Base-by-base conservation (phyloP, 1,139 yeast species). In the Suhomyces panamericanus region DNA sequence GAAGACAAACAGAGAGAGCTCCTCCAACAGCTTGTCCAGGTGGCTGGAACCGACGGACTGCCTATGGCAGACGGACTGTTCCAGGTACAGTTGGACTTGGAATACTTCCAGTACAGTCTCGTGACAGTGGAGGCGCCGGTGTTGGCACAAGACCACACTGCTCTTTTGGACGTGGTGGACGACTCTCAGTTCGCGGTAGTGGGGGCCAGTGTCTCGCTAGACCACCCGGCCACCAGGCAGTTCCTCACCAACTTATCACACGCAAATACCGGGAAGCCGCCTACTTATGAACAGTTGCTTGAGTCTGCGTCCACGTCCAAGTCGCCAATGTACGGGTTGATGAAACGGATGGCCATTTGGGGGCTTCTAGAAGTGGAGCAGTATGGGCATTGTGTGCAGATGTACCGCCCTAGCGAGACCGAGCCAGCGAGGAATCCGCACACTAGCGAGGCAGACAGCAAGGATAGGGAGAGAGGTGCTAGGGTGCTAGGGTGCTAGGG, bases 81-180 rank as follows among this genome's bases (percentile, higher is more conserved):
- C 20, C 16, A 6, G 6, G 20, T 34, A 30, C 28, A 17, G 7
- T 69, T 56, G 46, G 74, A 70, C 40, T 39, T 72, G 11, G 46
- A 47, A n/a, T 72, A 58, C 50, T 56, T 60, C 29, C 59, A 57
- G 17, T 62, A 56, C 36, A 55, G 53, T 42, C 39, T 71, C 17
- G 53, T 73, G n/a, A 63, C 73, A 4, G 60, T 71, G 3, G 74
- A 69, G 47, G 48, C 52, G 6, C 57, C 62, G 3, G 54, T 62
- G 13, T 38, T 64, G 3, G 44, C 49, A 8, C 46, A 52, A 10
- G 52, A 62, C 42, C 72, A 68, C 48, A 31, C 42, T 1, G 51
- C 51, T 20, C 54, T 70, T n/a, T 44, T 67, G 6, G 46, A 57
- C 2, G 28, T 56, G 27, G 48, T 70, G 8, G 62, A 60, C 16